A percentile compares a stretch with the other conserved stretches of the same genome.
Evolutionary conservation across 2,329 filamentous ascomycete genomes (phyloP).

Genomic region (Mycosphaerella sp.): DNA sequence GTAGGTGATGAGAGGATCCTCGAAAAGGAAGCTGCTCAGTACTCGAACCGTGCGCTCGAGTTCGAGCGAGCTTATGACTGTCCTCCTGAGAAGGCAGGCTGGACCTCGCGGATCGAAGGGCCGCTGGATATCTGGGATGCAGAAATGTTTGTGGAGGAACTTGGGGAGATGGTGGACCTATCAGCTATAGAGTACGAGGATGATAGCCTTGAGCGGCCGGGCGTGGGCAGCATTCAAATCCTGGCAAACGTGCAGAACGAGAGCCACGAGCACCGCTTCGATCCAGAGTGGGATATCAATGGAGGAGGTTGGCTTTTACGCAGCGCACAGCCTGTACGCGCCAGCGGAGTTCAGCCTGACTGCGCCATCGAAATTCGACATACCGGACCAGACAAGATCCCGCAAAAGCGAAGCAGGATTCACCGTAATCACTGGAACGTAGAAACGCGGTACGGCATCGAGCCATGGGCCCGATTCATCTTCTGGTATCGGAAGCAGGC

Average conservation of each 20-base stretch:
- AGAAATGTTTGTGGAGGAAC: conserved; percentile 15
- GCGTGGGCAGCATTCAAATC: conserved; percentile 12
- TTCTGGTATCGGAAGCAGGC: conserved; percentile 37
- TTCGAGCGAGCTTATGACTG: conserved; percentile 16
- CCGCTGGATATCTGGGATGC: conserved; percentile 21
- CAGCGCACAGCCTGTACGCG: conserved; percentile 6
- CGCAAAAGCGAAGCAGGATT: conserved; percentile 13
- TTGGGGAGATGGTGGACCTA: conserved; percentile 1
- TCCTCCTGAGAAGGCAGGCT: not conserved
- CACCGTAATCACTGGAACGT: conserved; percentile 18
- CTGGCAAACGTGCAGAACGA: conserved; percentile 6
- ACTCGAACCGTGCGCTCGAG: conserved; percentile 15
- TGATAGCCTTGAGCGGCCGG: not conserved
- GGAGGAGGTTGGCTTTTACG: conserved; percentile 19
- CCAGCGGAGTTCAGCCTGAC: conserved; percentile 23
- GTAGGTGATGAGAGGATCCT: conserved; percentile 22
- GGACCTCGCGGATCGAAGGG: conserved; percentile 4
- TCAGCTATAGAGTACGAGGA: not conserved
- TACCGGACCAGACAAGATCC: conserved; percentile 9
- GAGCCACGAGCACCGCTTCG: not conserved
- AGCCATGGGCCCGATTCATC: conserved; percentile 37
- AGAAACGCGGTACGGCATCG: conserved; percentile 29
- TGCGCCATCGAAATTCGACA: conserved; percentile 19
- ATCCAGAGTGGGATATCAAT: conserved; percentile 14
- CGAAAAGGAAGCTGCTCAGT: conserved; percentile 13